Evolutionary conservation across 495 filamentous ascomycete genomes (phyloP), one percentile per base, ranked within the genome.

Genomic region (Neurospora sp.): DNA sequence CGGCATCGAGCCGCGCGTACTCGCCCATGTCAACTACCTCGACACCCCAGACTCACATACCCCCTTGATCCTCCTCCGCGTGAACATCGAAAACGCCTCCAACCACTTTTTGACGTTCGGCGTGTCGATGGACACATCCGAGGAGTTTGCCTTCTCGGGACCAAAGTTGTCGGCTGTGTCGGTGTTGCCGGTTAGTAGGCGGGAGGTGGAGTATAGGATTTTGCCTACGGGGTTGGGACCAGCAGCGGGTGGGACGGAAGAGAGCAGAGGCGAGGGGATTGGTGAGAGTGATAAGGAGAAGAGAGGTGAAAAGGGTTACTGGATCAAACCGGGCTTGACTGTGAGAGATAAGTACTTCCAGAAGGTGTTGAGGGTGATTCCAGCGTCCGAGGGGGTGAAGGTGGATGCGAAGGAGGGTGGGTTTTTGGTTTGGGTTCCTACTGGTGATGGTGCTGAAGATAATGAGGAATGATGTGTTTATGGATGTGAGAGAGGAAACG

Each of bases 21-120:
- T 98, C 1, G 93, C 91, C 10, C 86, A 88, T 0, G 84, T 89
- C 9, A 83, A 83, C 0, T 81, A 88, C 69, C 87, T 75, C 69
- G 8, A 35, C 75, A 27, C 75, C 12, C 38, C 37, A 69, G n/a
- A 72, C 74, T 7, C 35, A 72, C n/a, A 22, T 61, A 27, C 70
- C 72, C 68, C 69, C 74, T 45, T 72, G 8, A 75, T 87, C 40
- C 71, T 84, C 71, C 80, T 88, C 7, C 78, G 81, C 31, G 92
- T 97, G 75, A 91, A 89, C 8, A 87, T 98, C 74, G 96, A 99
- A 79, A 99, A 99, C 79, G 92, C 96, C 4, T 97, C 96, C 3
- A 91, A 89, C 77, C 95, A 98, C 77, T 94, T 96, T 80, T 87
- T 99, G 22, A 96, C 94, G 0, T 98, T 99, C 81, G 92, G 90